Conservation (phyloP, 2,329 filamentous ascomycete genomes). For the Raffaelea albimanens region DNA sequence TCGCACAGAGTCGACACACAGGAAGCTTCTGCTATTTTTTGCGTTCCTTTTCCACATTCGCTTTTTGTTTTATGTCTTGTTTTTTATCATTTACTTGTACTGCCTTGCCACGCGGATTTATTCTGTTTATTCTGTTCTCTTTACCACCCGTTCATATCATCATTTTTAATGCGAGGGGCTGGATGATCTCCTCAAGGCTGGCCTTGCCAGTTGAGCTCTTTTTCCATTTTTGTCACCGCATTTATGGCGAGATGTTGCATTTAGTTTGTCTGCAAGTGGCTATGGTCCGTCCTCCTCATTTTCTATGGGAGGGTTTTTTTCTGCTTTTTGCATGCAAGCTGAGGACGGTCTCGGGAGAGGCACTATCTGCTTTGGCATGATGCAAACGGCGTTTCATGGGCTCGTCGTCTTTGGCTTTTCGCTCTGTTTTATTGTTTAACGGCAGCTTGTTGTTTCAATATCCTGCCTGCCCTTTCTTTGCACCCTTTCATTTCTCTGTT, state of each 20-base stretch:
- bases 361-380: neutral
- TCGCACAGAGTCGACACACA: constrained; percentile 6
- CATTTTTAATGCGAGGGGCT: neutral
- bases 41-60: constrained; percentile 8
- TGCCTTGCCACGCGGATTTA: neutral
- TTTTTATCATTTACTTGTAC: neutral
- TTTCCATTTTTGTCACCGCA: too few relatives aligned
- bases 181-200: too few relatives aligned
- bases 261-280: too few relatives aligned
- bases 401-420: neutral
- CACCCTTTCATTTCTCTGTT: too few relatives aligned
- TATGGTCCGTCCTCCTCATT: too few relatives aligned
- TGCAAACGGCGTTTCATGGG: neutral
- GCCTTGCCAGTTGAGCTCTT: too few relatives aligned
- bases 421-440: neutral
- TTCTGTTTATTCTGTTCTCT: neutral
- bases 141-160: too few relatives aligned
- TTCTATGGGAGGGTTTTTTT: neutral
- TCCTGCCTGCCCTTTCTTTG: too few relatives aligned
- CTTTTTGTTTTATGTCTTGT: neutral
- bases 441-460: too few relatives aligned
- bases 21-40: constrained; percentile 9
- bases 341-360: neutral
- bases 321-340: too few relatives aligned
- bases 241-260: too few relatives aligned